phyloP scores from a whole-genome alignment of 495 filamentous ascomycete species.

The Daldinia loculata region DNA sequence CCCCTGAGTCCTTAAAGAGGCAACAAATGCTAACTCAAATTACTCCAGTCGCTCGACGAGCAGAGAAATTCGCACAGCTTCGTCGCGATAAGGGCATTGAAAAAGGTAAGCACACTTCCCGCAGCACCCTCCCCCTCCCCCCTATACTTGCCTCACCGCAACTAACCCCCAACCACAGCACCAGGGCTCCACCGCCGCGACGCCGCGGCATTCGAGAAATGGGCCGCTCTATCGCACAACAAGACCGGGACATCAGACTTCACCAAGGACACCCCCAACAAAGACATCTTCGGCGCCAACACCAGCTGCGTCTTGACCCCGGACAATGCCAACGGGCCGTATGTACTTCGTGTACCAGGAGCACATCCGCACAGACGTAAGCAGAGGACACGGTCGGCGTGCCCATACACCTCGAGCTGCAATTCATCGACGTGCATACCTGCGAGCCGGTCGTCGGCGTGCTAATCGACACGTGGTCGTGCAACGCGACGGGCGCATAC shows the following conservation, averaged over 20 bases:
- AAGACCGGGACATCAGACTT: conserved; percentile 40
- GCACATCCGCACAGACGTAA: conserved; percentile 60
- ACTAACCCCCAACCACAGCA: conserved; percentile 27
- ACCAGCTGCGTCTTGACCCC: conserved; percentile 52
- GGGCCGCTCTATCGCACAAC: conserved; percentile 50
- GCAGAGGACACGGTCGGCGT: conserved; percentile 59
- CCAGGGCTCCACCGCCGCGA: conserved; percentile 52
- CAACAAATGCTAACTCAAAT: conserved; percentile 5
- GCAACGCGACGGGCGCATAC: conserved; percentile 67
- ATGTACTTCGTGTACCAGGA: conserved; percentile 57
- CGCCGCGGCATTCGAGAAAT: conserved; percentile 50
- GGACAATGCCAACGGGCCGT: conserved; percentile 53
- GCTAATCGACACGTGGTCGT: conserved; percentile 65
- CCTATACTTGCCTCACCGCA: neutral
- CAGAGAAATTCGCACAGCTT: conserved; percentile 41
- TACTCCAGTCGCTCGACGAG: conserved; percentile 38
- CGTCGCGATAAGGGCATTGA: conserved; percentile 36
- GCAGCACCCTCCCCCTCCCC: neutral
- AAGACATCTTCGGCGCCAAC: conserved; percentile 58
- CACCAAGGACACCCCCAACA: conserved; percentile 57
- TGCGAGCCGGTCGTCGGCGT: conserved; percentile 62
- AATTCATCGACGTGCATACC: conserved; percentile 64
- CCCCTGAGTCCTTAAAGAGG: neutral
- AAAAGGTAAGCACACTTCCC: conserved; percentile 29
- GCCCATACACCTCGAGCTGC: conserved; percentile 61